Conservation (phyloP, 2,329 filamentous ascomycete species). For the Phialophora macrospora region DNA sequence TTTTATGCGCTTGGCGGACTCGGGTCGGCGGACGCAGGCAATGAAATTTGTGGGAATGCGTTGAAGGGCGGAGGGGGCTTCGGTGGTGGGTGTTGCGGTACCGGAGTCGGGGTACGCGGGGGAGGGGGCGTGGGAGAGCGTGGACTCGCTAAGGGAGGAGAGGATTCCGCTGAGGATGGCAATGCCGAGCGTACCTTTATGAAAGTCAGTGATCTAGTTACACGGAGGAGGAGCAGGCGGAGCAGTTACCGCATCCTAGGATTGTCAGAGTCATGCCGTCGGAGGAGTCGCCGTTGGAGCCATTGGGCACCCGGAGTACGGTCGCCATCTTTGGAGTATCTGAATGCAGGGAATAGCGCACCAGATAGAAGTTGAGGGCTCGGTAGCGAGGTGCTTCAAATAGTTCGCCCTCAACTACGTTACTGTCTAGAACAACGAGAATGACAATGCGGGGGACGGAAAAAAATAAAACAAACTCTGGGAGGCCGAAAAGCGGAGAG, state of each 20-base stretch:
- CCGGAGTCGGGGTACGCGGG: conserved; percentile 48
- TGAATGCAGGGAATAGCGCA: neutral
- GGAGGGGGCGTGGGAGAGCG: conserved; percentile 46
- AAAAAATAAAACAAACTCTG: conserved; percentile 10
- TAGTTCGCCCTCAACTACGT: neutral
- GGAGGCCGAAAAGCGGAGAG: conserved; percentile 3
- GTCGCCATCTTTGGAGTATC: conserved; percentile 21
- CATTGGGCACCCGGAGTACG: conserved; percentile 27
- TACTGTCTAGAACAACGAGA: neutral
- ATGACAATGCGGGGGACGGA: conserved; percentile 20
- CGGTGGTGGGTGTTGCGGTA: conserved; percentile 45
- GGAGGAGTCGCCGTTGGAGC: conserved; percentile 18
- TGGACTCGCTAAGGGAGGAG: conserved; percentile 62
- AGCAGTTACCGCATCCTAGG: conserved; percentile 74
- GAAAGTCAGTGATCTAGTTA: neutral
- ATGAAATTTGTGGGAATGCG: conserved; percentile 76
- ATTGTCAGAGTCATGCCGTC: conserved; percentile 68
- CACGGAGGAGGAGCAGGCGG: neutral
- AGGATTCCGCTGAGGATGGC: conserved; percentile 83
- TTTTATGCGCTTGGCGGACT: conserved; percentile 71
- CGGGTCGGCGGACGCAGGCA: conserved; percentile 75
- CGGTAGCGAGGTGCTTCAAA: neutral
- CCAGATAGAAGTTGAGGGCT: neutral
- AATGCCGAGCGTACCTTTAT: conserved; percentile 77
- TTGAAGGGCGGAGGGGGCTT: conserved; percentile 49